Base-by-base conservation (phyloP, 1,284 basidiomycete genomes). In the Moesziomyces sp. region DNA sequence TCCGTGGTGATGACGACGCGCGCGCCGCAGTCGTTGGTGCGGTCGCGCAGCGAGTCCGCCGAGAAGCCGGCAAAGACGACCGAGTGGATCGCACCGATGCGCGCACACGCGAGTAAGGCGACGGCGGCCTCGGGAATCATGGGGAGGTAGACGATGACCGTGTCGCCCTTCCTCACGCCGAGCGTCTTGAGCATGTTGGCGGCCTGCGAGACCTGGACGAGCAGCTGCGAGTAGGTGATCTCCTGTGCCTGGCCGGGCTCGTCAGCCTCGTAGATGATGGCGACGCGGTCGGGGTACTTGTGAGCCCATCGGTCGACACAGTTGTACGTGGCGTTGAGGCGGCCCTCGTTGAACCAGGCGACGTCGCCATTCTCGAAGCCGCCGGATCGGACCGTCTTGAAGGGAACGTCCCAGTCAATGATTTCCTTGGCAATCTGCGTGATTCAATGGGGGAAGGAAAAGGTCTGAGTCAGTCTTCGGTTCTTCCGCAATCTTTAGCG, bases 21-120 rank as follows among this genome's bases (percentile, higher is more conserved):
- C 40, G 91, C 93, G 79, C 89, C 88, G 87, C 95, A 97, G 86
- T 99, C 97, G 62, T 90, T 89, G 44, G 95, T 89, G 66, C 97
- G 91, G 86, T 98, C 97, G 53, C 96, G 90, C 58, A 99, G 90
- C 11, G 93, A 93, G 86, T 98, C 97, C n/a, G 95, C 91, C 10
- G 92, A 94, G 88, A 99, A 99, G 16, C 97, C 96, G 52, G 96
- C 96, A 81, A 99, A 99, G 72, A 99, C 91, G 82, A 98, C 96
- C n/a, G 94, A 97, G 87, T 99, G 97, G 58, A 99, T 88, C 26
- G 97, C 96, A 55, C 96, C 97, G 80, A 99, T 93, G 78, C 96
- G 91, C 7, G 96, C 95, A 85, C 95, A 98, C 21, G 96, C 96
- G 55, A 99, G 91, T 89, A 99, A 94, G 33, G 95, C 92, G 40